A percentile compares a stretch with the other conserved stretches of the same genome.
These are phyloP conservation scores for Austroboletus niveus DNA, from an alignment of 1,284 basidiomycete species.

Conservation along the genomic window DNA sequence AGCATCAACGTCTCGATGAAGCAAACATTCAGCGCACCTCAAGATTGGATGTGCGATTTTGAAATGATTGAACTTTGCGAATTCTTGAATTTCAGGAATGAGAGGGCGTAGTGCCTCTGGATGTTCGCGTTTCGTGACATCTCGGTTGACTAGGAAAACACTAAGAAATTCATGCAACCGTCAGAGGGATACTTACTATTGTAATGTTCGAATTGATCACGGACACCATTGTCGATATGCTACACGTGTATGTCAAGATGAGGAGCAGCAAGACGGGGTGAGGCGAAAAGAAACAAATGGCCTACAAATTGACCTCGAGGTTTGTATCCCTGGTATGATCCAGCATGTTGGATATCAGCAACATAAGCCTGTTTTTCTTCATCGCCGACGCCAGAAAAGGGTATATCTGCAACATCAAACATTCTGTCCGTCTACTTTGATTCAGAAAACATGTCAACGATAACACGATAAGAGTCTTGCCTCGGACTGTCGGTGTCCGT, in stretches of 20 bases:
- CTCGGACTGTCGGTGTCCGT: constrained; percentile 49
- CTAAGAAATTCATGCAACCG: too few relatives aligned
- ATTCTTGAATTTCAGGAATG: constrained; percentile 56
- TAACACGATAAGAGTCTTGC: constrained; percentile 28
- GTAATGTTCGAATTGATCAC: constrained; percentile 60
- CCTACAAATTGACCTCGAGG: constrained; percentile 52
- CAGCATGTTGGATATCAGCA: constrained; percentile 47
- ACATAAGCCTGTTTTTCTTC: constrained; percentile 58
- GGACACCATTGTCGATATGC: constrained; percentile 56
- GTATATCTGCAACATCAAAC: constrained; percentile 62
- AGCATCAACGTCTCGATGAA: background rate
- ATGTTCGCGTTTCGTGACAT: constrained; percentile 44
- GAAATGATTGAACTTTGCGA: constrained; percentile 52
- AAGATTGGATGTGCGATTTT: constrained; percentile 50
- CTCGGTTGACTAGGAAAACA: constrained; percentile 42
- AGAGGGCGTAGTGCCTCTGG: constrained; percentile 51
- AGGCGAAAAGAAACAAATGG: background rate
- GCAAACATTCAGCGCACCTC: constrained; percentile 31
- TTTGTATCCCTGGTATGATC: constrained; percentile 63
- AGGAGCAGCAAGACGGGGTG: background rate
- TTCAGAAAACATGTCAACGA: background rate
- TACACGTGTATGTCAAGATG: constrained; percentile 15
- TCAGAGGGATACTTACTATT: constrained; percentile 39
- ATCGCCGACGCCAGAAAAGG: constrained; percentile 49
- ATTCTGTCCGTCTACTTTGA: constrained; percentile 46